Evolutionary conservation across 2,329 filamentous ascomycete genomes (phyloP).

Genomic region (Scedosporium boydii): DNA sequence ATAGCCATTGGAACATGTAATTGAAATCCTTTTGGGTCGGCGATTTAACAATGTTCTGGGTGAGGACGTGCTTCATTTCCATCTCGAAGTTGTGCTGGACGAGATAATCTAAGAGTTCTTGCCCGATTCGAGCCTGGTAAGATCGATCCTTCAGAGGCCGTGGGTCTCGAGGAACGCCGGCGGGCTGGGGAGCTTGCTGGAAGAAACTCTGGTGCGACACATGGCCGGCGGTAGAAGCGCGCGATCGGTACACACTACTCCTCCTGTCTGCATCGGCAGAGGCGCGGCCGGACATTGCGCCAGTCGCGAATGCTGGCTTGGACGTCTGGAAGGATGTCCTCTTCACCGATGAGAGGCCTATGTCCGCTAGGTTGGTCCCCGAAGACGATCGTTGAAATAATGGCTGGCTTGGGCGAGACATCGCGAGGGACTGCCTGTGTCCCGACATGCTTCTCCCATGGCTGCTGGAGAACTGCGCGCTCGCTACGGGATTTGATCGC

Average conservation of each 20-base stretch:
- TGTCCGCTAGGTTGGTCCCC: slow-evolving; percentile 68
- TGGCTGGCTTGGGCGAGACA: slow-evolving; percentile 74
- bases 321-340: slow-evolving; percentile 71
- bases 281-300: slow-evolving; percentile 23
- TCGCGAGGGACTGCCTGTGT: slow-evolving; percentile 76
- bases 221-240: slow-evolving; percentile 60
- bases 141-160: slow-evolving; percentile 73
- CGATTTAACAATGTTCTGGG: slow-evolving; percentile 81
- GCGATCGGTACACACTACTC: slow-evolving; percentile 71
- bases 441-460: slow-evolving; percentile 77
- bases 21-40: slow-evolving; percentile 98
- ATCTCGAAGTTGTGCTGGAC: slow-evolving; percentile 92
- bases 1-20: slow-evolving; percentile 95
- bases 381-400: slow-evolving; percentile 80
- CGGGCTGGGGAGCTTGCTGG: slow-evolving; percentile 70
- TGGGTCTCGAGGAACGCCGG: slow-evolving; percentile 77
- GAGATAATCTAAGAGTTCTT: slow-evolving; percentile 86
- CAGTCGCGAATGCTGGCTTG: slow-evolving; percentile 45
- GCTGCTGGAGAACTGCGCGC: slow-evolving; percentile 52
- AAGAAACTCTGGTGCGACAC: slow-evolving; percentile 87
- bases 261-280: slow-evolving; percentile 50
- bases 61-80: slow-evolving; percentile 93
- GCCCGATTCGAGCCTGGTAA: slow-evolving; percentile 73
- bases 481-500: slow-evolving; percentile 70
- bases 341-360: slow-evolving; percentile 75